Percentiles rank a stretch among this genome's conserved stretches.
phyloP scores from a whole-genome alignment of 2,329 filamentous ascomycete genomes.

The Beauveria australis region DNA sequence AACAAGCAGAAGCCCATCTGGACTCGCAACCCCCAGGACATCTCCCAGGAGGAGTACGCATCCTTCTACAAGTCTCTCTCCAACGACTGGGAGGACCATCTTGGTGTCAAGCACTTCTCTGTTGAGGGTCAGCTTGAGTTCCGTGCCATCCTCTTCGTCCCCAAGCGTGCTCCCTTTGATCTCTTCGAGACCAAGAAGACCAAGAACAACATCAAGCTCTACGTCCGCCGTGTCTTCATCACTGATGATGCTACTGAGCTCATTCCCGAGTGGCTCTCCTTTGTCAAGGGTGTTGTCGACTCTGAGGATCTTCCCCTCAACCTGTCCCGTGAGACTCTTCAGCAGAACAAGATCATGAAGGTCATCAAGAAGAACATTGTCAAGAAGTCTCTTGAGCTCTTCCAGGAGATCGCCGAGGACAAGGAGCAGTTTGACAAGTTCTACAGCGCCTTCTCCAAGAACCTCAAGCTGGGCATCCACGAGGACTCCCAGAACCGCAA shows the following conservation, averaged over 20 bases:
- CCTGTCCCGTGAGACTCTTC: slow-evolving; percentile 98
- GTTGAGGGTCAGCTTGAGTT: slow-evolving; percentile 99
- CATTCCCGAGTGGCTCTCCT: slow-evolving; percentile 98
- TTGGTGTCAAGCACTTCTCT: slow-evolving; percentile 99
- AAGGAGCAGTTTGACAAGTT: slow-evolving; percentile 99
- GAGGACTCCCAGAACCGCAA: slow-evolving; percentile 97
- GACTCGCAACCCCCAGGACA: slow-evolving; percentile 96
- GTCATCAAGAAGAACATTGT: slow-evolving; percentile 99
- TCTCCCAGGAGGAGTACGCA: slow-evolving; percentile 92
- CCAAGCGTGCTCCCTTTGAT: slow-evolving; percentile 98
- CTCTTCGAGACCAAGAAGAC: slow-evolving; percentile 99
- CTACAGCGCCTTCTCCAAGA: slow-evolving; percentile 99
- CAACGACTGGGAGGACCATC: slow-evolving; percentile 99
- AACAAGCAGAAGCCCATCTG: slow-evolving; percentile 99
- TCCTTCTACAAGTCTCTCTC: slow-evolving; percentile 99
- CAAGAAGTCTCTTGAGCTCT: slow-evolving; percentile 99
- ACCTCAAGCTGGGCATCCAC: slow-evolving; percentile 99
- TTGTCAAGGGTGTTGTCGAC: slow-evolving; percentile 99
- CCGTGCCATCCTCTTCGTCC: slow-evolving; percentile 98
- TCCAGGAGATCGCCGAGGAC: slow-evolving; percentile 98
- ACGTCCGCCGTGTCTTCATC: slow-evolving; percentile 99
- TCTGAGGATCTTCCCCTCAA: slow-evolving; percentile 99
- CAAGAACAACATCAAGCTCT: slow-evolving; percentile 99
- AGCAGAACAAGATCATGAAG: slow-evolving; percentile 99
- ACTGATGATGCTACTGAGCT: slow-evolving; percentile 98